Conservation (phyloP, 495 filamentous ascomycete genomes). For the Achaetomiella virescens region DNA sequence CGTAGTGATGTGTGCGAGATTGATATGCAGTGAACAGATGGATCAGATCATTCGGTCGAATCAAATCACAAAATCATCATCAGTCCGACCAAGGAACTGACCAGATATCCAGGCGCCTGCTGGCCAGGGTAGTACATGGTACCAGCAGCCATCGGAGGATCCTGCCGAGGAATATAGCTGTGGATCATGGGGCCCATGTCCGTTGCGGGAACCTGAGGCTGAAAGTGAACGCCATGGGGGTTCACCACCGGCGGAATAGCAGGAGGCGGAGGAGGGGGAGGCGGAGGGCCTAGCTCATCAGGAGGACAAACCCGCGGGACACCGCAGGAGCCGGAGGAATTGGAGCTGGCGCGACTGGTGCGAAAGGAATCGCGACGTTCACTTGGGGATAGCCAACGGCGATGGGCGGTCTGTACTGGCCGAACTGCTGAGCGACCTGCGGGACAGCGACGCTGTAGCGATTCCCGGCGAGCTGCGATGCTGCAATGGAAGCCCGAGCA, state of each 20-base stretch:
- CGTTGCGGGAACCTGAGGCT: conserved; percentile 44
- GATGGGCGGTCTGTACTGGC: background rate
- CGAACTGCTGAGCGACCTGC: background rate
- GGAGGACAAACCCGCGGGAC: background rate
- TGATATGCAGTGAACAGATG: background rate
- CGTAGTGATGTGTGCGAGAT: background rate
- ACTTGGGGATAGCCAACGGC: background rate
- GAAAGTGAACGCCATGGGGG: conserved; percentile 32
- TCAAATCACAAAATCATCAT: background rate
- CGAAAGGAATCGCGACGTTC: background rate
- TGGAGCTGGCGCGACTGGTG: background rate
- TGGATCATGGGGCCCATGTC: conserved; percentile 39
- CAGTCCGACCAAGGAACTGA: background rate
- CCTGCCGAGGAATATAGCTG: conserved; percentile 41
- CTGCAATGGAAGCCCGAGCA: background rate
- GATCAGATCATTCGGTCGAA: background rate
- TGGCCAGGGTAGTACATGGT: background rate
- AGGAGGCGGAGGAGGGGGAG: conserved; percentile 6
- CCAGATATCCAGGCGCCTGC: conserved; percentile 5
- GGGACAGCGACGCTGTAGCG: background rate
- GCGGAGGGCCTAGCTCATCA: conserved; percentile 2
- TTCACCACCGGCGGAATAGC: conserved; percentile 12
- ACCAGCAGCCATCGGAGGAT: conserved; percentile 14
- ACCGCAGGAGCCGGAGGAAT: background rate
- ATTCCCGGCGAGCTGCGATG: background rate